Conservation (phyloP, 1,284 basidiomycete genomes). For the Pseudozyma thailandica region DNA sequence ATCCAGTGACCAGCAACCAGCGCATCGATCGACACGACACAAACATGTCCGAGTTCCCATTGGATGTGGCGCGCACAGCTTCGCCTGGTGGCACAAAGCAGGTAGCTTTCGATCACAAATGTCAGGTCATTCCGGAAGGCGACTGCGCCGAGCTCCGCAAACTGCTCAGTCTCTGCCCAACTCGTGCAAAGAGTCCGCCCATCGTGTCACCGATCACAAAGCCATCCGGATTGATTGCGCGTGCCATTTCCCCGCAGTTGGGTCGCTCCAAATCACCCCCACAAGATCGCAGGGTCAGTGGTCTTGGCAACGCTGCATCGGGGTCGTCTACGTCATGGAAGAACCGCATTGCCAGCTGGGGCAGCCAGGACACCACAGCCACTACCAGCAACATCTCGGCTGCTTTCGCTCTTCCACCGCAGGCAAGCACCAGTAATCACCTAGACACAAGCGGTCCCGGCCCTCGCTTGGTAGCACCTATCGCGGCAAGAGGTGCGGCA, state of each 20-base stretch:
- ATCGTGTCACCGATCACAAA: slow-evolving; percentile 11
- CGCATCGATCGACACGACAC: neutral
- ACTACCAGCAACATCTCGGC: slow-evolving; percentile 15
- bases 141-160: slow-evolving; percentile 42
- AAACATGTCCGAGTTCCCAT: slow-evolving; percentile 17
- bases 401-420: neutral
- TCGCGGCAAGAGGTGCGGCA: slow-evolving; percentile 24
- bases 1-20: neutral
- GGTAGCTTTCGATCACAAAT: slow-evolving; percentile 37
- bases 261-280: slow-evolving; percentile 24
- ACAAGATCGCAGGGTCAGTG: neutral
- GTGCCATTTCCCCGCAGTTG: slow-evolving; percentile 35
- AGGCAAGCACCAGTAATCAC: neutral
- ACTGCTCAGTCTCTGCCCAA: slow-evolving; percentile 31
- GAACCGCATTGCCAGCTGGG: slow-evolving; percentile 31
- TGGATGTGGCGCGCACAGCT: slow-evolving; percentile 1
- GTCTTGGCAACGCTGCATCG: slow-evolving; percentile 10
- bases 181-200: slow-evolving; percentile 34
- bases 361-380: slow-evolving; percentile 7
- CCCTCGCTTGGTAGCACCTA: slow-evolving; percentile 28
- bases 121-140: slow-evolving; percentile 43
- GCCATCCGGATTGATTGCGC: slow-evolving; percentile 19
- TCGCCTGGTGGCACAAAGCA: slow-evolving; percentile 29
- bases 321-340: slow-evolving; percentile 21
- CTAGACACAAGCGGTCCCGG: slow-evolving; percentile 6